Evolutionary conservation across 1,139 yeast species (phyloP).

Genomic region (Pichia cactophila): DNA sequence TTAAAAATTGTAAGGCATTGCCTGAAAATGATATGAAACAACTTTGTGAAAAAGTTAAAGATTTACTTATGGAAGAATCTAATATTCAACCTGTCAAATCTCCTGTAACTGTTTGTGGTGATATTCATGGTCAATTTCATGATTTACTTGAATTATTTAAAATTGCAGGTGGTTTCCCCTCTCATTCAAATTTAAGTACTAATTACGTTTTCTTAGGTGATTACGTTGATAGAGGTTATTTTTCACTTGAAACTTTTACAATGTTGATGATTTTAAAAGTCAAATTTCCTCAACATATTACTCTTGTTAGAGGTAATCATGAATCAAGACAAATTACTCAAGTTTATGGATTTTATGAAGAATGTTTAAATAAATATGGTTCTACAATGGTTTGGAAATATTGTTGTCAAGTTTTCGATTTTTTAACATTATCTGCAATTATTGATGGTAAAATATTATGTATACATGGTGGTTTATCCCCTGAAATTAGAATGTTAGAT

Average conservation of each 20-base stretch:
- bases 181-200: slow-evolving; percentile 36
- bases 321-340: slow-evolving; percentile 94
- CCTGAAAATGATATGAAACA: slow-evolving; percentile 95
- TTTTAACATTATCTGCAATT: slow-evolving; percentile 85
- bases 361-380: slow-evolving; percentile 86
- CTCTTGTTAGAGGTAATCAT: slow-evolving; percentile 89
- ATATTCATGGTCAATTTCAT: slow-evolving; percentile 97
- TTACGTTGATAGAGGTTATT: slow-evolving; percentile 95
- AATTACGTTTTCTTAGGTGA: slow-evolving; percentile 52
- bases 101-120: slow-evolving; percentile 99
- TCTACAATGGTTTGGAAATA: slow-evolving; percentile 97
- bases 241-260: slow-evolving; percentile 86
- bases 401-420: slow-evolving; percentile 94
- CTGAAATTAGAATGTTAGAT: slow-evolving; percentile 93
- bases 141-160: slow-evolving; percentile 86
- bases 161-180: slow-evolving; percentile 93
- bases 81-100: slow-evolving; percentile 94
- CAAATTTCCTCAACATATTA: slow-evolving; percentile 75
- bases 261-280: slow-evolving; percentile 85
- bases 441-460: slow-evolving; percentile 90
- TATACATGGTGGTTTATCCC: slow-evolving; percentile 97
- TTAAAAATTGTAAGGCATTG: slow-evolving; percentile 80
- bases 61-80: slow-evolving; percentile 83
- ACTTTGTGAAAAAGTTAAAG: slow-evolving; percentile 88
- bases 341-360: slow-evolving; percentile 90